Conservation (phyloP, 2,329 filamentous ascomycete species). For the Fusarium nurragi region DNA sequence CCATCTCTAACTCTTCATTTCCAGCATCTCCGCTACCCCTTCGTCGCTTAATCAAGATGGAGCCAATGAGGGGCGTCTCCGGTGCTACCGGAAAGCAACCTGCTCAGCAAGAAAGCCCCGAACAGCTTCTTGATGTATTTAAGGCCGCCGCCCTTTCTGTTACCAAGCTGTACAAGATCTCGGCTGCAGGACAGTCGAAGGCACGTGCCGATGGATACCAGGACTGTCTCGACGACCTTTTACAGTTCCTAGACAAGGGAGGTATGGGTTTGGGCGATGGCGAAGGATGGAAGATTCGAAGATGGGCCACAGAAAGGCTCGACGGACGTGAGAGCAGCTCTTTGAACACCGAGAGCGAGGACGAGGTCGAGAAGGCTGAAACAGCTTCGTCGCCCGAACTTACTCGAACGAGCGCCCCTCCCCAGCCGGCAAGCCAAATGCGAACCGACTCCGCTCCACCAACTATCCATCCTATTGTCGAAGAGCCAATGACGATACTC, state of each 20-base stretch:
- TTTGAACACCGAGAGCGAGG: conserved; percentile 71
- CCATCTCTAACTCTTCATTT: conserved; percentile 21
- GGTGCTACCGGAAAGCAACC: conserved; percentile 45
- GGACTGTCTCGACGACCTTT: conserved; percentile 89
- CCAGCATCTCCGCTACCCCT: conserved; percentile 11
- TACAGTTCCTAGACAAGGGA: conserved; percentile 85
- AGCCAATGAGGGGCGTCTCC: conserved; percentile 48
- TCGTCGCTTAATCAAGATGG: conserved; percentile 39
- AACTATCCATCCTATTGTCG: conserved; percentile 40
- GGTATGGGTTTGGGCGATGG: conserved; percentile 81
- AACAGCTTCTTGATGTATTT: conserved; percentile 85
- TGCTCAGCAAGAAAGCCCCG: conserved; percentile 56
- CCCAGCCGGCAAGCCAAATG: conserved; percentile 46
- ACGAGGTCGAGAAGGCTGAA: conserved; percentile 73
- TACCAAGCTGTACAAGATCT: conserved; percentile 95
- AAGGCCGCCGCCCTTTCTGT: conserved; percentile 92
- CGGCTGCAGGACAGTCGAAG: conserved; percentile 78
- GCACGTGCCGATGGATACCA: conserved; percentile 87
- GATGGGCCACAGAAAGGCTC: conserved; percentile 74
- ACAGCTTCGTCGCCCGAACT: conserved; percentile 67
- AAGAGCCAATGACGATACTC: conserved; percentile 53
- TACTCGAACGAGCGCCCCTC: conserved; percentile 57
- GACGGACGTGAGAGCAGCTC: conserved; percentile 68
- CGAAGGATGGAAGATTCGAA: conserved; percentile 72
- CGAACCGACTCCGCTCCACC: conserved; percentile 43